Evolutionary conservation across 768 basidiomycete species (phyloP), one percentile per base, ranked within the genome.

Genomic region (Tricholoma flavovirens): DNA sequence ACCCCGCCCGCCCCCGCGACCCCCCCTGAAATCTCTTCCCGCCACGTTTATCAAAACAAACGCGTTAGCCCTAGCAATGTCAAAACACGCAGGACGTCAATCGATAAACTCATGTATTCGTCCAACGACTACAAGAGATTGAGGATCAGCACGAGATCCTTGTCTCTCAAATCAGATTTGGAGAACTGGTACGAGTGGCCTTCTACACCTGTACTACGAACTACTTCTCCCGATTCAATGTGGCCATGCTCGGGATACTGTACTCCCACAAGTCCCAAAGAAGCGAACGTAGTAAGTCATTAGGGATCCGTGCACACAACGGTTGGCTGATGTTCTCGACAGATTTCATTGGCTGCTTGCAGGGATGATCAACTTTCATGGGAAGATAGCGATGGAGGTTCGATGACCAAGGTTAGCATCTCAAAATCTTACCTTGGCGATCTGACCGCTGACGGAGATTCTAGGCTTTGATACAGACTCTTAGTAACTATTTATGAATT

Each of bases 351-450:
- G 33, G 68, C 72, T 0, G 71, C 75, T 0, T 69, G 72, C 9
- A 71, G 71, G 51, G 75, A 77, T 54, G 63, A 66, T 19, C 74
- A 77, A 56, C 51, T 65, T 26, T 66, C 74, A 12, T 75, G 74
- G 74, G 72, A 75, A 32, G 69, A 68, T 50, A 53, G 46, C 0
- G 61, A 70, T 48, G 75, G 75, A 1, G 57, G 60, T 0, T 74
- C 74, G 0, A 74, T 77, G 74, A 74, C 75, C 0, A 64, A 69
- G 60, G 70, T 71, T n/a, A 22, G 21, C 11, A 9, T 14, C 22
- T 10, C 21, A 21, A 21, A 19, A 56, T 64, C 29, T 59, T 57
- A 10, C 33, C 6, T 40, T 15, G 30, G 12, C 4, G 1, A 14
- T 3, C 22, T 29, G 2, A 1, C 43, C 12, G 26, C 29, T 35